Conservation (phyloP, 1,139 yeast genomes). For the Barnettozyma hawaiiensis region DNA sequence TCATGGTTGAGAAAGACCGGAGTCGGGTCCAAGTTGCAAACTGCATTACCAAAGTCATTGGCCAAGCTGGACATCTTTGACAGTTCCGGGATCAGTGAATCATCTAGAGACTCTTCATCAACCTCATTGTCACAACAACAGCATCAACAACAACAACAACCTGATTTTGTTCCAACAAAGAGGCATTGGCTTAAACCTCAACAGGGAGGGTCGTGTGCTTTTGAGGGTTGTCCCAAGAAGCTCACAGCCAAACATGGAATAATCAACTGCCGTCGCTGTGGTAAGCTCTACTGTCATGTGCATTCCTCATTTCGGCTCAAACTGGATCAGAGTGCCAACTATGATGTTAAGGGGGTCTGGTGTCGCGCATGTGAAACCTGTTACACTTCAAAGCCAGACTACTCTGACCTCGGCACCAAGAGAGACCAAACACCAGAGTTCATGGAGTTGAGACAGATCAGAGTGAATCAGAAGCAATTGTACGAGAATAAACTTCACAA, state of each 20-base stretch:
- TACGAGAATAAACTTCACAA: slow-evolving; percentile 56
- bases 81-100: slow-evolving; percentile 13
- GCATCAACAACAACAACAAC: slow-evolving; percentile 15
- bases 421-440: slow-evolving; percentile 47
- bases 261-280: slow-evolving; percentile 68
- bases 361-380: slow-evolving; percentile 65
- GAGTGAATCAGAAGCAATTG: slow-evolving; percentile 38
- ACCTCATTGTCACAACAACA: slow-evolving; percentile 7
- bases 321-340: slow-evolving; percentile 40
- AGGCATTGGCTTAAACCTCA: slow-evolving; percentile 61
- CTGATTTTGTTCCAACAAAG: slow-evolving; percentile 37
- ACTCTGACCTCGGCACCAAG: slow-evolving; percentile 36
- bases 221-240: slow-evolving; percentile 34
- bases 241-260: slow-evolving; percentile 46
- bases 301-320: slow-evolving; percentile 48
- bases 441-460: slow-evolving; percentile 34
- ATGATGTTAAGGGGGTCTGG: slow-evolving; percentile 58
- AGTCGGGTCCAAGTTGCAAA: slow-evolving; percentile 25
- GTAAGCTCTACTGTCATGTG: slow-evolving; percentile 57
- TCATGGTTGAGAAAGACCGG: slow-evolving; percentile 35
- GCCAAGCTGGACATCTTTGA: slow-evolving; percentile 32
- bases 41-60: slow-evolving; percentile 27
- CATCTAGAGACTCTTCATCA: slow-evolving; percentile 13
- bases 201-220: slow-evolving; percentile 33
- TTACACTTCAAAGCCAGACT: slow-evolving; percentile 51